A percentile compares a stretch with the other conserved stretches of the same genome.
These are phyloP conservation scores for Penicillium sp. DNA, from an alignment of 2,329 filamentous ascomycete species.

Conservation along the genomic window DNA sequence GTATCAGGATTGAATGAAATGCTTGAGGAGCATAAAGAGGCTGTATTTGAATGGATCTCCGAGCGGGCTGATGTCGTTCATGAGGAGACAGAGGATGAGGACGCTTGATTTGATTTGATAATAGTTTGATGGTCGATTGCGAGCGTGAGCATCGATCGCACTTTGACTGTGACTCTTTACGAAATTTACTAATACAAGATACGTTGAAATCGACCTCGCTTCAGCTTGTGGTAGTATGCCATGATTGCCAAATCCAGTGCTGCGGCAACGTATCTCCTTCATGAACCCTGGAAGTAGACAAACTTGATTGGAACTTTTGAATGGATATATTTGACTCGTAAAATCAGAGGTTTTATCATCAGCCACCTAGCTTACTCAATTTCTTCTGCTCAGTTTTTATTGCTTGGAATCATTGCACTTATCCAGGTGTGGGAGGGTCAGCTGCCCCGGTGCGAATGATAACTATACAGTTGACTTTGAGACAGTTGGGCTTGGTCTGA, in stretches of 20 bases:
- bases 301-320: too few species aligned
- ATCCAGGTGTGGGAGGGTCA: neutral
- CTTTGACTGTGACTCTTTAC: neutral
- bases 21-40: conserved; percentile 54
- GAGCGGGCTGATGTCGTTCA: conserved; percentile 34
- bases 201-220: neutral
- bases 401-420: neutral
- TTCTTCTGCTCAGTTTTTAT: neutral
- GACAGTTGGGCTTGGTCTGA: conserved; percentile 12
- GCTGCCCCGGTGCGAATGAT: neutral
- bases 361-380: too few species aligned
- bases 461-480: neutral
- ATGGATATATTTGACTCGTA: too few species aligned
- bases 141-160: neutral
- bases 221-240: neutral
- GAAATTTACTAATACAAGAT: conserved; percentile 1
- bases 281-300: too few species aligned
- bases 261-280: too few species aligned
- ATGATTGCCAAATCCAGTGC: too few species aligned
- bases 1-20: conserved; percentile 56
- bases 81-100: conserved; percentile 29
- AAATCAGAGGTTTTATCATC: too few species aligned
- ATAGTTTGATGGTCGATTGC: neutral
- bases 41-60: conserved; percentile 52
- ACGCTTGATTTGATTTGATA: neutral